Evolutionary conservation across 345 rosid species (phyloP), one percentile per base, ranked within the genome.

Genomic region (Pistacia atlantica): DNA sequence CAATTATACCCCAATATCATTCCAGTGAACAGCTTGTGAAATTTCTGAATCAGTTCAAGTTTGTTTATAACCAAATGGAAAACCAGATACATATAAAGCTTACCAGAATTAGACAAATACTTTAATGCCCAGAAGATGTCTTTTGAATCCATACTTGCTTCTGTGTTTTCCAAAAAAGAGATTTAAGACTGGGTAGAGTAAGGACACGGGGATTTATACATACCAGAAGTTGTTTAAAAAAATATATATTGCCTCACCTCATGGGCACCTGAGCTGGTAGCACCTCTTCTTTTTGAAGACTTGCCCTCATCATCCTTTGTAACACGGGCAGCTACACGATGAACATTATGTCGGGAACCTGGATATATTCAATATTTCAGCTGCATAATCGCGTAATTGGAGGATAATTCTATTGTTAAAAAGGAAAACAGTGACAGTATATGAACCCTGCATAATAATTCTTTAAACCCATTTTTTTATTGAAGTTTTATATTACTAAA

Each of bases 121-220:
- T 67, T 87, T 87, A 92, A 66, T 91, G 84, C 69, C 90, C 95
- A 5, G 90, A 83, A 67, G 91, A 75, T 66, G 96, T 79, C 75
- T 91, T 93, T 79, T 91, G 97, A 78, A 93, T 86, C 97, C 97
- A 93, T 71, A 86, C 90, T 75, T 91, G 96, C 86, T 91, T 93
- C 97, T 93, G 93, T 77, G 72, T 72, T 42, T 42, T 59, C 78
- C 63, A 76, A 80, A n/a, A 69, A 75, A 61, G 51, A 54, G 64
- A 76, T 62, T 49, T 52, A 10, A 37, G 12, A 3, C 18, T 8
- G 8, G 46, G 46, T 42, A 42, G 46, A 20, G 12, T 22, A 52
- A 38, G 12, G 55, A 60, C 74, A 20, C 45, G 63, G 77, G 77
- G 68, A 45, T 45, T 69, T 37, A 22, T 58, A 70, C 68, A 22